Evolutionary conservation across 768 basidiomycete genomes (phyloP).

Genomic region (Auricularia sp.): DNA sequence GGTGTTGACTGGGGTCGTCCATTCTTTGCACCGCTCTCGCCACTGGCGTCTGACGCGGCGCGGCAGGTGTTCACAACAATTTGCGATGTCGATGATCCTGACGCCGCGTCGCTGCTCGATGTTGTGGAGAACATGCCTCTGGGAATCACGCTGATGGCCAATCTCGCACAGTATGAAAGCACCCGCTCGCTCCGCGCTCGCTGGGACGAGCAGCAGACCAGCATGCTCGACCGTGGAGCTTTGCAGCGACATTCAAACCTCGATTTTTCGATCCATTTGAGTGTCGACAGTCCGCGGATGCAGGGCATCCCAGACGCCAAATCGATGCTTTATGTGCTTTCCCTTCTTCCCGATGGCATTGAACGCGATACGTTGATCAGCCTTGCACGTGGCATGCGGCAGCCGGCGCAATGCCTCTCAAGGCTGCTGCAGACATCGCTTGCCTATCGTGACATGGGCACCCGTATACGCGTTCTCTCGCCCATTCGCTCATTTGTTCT

Average conservation of each 20-base stretch:
- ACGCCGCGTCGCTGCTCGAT: slow-evolving; percentile 11
- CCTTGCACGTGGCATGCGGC: not conserved
- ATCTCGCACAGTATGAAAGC: slow-evolving; percentile 12
- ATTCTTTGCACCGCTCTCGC: not conserved
- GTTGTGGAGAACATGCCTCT: slow-evolving; percentile 16
- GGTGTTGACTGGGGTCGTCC: slow-evolving; percentile 4
- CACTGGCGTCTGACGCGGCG: slow-evolving; percentile 10
- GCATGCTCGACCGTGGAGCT: slow-evolving; percentile 11
- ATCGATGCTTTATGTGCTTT: slow-evolving; percentile 19
- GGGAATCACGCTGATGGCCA: slow-evolving; percentile 16
- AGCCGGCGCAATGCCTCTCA: slow-evolving; percentile 11
- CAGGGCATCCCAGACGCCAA: slow-evolving; percentile 16
- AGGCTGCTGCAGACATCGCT: slow-evolving; percentile 14
- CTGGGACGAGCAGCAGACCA: slow-evolving; percentile 16
- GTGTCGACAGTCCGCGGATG: slow-evolving; percentile 22
- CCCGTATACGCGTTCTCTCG: slow-evolving; percentile 14
- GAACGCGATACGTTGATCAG: not conserved
- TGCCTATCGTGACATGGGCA: slow-evolving; percentile 13
- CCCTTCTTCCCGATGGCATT: slow-evolving; percentile 22
- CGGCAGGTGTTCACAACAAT: slow-evolving; percentile 17
- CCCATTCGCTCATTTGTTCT: slow-evolving; percentile 16
- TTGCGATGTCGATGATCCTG: slow-evolving; percentile 15
- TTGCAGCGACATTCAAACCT: slow-evolving; percentile 19
- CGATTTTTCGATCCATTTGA: slow-evolving; percentile 24
- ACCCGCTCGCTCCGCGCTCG: slow-evolving; percentile 11